Base-by-base conservation (phyloP, 2,329 filamentous ascomycete species). In the Plenodomus lindquistii region DNA sequence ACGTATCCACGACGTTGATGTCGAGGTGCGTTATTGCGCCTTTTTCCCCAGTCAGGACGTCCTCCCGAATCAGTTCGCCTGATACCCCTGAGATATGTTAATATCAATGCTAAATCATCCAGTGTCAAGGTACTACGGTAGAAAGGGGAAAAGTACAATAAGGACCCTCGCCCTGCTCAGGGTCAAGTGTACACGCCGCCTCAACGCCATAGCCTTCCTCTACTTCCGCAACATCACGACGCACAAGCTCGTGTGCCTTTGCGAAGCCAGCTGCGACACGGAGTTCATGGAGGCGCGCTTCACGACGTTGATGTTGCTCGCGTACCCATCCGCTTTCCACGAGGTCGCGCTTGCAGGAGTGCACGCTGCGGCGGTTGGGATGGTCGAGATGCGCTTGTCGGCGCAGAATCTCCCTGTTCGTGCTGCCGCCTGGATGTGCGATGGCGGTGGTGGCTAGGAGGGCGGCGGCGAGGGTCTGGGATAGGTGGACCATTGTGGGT, bases 1-100 rank as follows among this genome's bases (percentile, higher is more conserved):
- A 67, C 18, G 80, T 75, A 54, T 83, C 80, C 39, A 83, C 72
- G 22, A 83, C 69, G 63, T 82, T 81, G 54, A 80, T 73, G 59
- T 81, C 80, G 17, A 82, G 58, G n/a, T 76, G 73, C 29, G 81
- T 70, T 35, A 75, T 71, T 36, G 82, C 70, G 37, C 81, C 81
- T 20, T 59, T 59, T 63, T 82, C 74, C 13, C 72, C 70, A 34
- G 80, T 79, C n/a, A 72, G 70, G 20, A 83, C 56, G 52, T 83
- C 71, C 24, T 71, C 54, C 7, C 81, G 75, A 52, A 83, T 66
- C 37, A 76, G 74, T 60, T 83, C 80, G 22, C 80, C 81, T 15
- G 67, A 63, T 42, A 82, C 78, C 60, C 62, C 66, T 69, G 37
- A 6, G 3, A 19, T 39, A 17, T 15, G 42, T 59, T 8, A 59